Base-by-base conservation (phyloP, 1,284 basidiomycete species). In the Cerioporus squamosus region DNA sequence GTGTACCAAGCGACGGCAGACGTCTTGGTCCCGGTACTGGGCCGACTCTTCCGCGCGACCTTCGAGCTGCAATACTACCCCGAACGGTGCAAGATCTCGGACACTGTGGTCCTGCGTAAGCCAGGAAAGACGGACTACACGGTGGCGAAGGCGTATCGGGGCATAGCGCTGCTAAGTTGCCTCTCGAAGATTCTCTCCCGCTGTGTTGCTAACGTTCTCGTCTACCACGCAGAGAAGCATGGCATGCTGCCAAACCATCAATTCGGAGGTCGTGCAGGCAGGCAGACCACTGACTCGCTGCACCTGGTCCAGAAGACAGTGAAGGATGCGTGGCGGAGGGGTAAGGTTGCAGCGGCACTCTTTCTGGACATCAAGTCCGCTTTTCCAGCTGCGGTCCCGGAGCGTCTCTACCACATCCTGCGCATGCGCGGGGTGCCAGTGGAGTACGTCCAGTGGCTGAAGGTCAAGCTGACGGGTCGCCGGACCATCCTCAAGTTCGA, bases 311-410 rank as follows among this genome's bases (percentile, higher is more conserved):
- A 61, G 6, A 65, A 70, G 15, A 67, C 45, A 2, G 62, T 74
- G 42, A 74, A 73, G 49, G 65, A 75, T 29, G 70, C 75, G 14
- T 79, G 75, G 77, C 48, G 72, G 0, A 31, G 45, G 42, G 57
- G 63, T 0, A 63, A 75, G 22, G 77, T 76, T 1, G 75, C 67
- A 0, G 65, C 70, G 0, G 65, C 66, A 0, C 54, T 80, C 1
- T 76, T 77, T 55, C 67, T 79, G 3, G 76, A 80, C 60, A 68
- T 80, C 14, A 70, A 77, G 62, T 74, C 70, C 0, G 76, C 78
- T 0, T 81, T 79, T 64, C 77, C 74, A 0, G 77, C 69, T 36
- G 68, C 65, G 0, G 66, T 68, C 2, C 60, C 67, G 0, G 62
- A 69, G 1, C 36, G 65, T 0, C 72, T 80, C 1, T 18, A 71